Base-by-base conservation (phyloP, 1,139 yeast genomes). In the Hyphopichia fennica region DNA sequence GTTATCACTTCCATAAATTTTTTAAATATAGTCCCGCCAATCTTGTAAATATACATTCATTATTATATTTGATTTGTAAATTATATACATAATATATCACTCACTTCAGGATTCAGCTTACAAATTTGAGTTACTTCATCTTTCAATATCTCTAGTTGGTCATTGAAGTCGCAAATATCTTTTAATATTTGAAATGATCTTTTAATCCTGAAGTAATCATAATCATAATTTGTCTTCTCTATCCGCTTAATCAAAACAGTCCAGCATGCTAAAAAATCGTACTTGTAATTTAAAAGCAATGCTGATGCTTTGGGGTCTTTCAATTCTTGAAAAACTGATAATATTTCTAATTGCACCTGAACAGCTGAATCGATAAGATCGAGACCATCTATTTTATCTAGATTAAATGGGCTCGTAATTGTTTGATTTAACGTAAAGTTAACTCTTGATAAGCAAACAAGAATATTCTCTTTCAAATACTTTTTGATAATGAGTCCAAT, bases 211-310 rank as follows among this genome's bases (percentile, higher is more conserved):
- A 22, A 30, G 14, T 11, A 6, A n/a, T 15, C 28, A 10, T 14
- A 27, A 10, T 34, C 37, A 31, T 20, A 37, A 20, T 19, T 17
- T 2, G 37, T 38, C 27, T 38, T 38, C 4, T 15, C 14, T 18
- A 38, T n/a, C 11, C 41, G 11, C 20, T 34, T 33, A 13, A 25
- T 8, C 4, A 53, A 22, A 1, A 65, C 50, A 2, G 53, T 44
- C 70, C 72, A 69, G 2, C 62, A 54, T 4, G 60, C 72, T 29
- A 69, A 41, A 6, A 69, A 56, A 47, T 72, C 78, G 42, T 56
- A 67, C 36, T 57, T 53, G 48, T 70, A 69, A n/a, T 53, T 53
- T 29, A 54, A 47, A 2, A 69, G 33, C 3, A 68, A 46, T 3
- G 37, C 39, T 4, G 41, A 34, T 2, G 58, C 61, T 13, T 58